These are phyloP conservation scores for Fusarium nematophilum DNA, from an alignment of 2,329 filamentous ascomycete genomes.

Conservation along the genomic window DNA sequence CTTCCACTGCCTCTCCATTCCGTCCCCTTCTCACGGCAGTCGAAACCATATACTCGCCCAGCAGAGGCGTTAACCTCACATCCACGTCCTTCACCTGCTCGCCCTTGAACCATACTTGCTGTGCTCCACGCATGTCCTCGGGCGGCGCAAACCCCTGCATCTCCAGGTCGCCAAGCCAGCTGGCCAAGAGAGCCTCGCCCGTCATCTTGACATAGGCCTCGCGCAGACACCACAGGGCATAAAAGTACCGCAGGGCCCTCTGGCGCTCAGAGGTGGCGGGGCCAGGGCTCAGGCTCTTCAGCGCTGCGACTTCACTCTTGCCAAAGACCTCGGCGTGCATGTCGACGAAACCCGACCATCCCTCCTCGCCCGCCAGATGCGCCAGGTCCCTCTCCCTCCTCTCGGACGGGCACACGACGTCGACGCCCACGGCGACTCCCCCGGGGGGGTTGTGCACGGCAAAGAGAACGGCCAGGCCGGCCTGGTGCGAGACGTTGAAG, in stretches of 20 bases:
- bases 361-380: slow-evolving; percentile 63
- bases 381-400: slow-evolving; percentile 70
- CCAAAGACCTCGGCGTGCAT: slow-evolving; percentile 79
- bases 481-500: slow-evolving; percentile 86
- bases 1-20: slow-evolving; percentile 52
- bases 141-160: slow-evolving; percentile 73
- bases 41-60: slow-evolving; percentile 67
- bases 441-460: slow-evolving; percentile 57
- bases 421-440: slow-evolving; percentile 70
- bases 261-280: slow-evolving; percentile 53
- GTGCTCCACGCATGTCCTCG: slow-evolving; percentile 37
- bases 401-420: slow-evolving; percentile 81
- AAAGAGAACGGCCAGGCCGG: slow-evolving; percentile 76
- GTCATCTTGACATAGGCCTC: slow-evolving; percentile 88
- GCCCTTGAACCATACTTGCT: slow-evolving; percentile 49
- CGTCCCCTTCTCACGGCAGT: slow-evolving; percentile 60
- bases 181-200: slow-evolving; percentile 79
- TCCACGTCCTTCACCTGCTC: slow-evolving; percentile 48
- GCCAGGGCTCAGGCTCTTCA: slow-evolving; percentile 59
- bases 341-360: slow-evolving; percentile 76
- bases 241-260: slow-evolving; percentile 75
- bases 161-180: slow-evolving; percentile 77
- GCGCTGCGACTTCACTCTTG: slow-evolving; percentile 68
- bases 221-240: slow-evolving; percentile 81
- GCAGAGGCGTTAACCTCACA: slow-evolving; percentile 51